A percentile compares a stretch with the other conserved stretches of the same genome.
phyloP scores from a whole-genome alignment of 2,329 filamentous ascomycete genomes.

The Neofusicoccum cordaticola region DNA sequence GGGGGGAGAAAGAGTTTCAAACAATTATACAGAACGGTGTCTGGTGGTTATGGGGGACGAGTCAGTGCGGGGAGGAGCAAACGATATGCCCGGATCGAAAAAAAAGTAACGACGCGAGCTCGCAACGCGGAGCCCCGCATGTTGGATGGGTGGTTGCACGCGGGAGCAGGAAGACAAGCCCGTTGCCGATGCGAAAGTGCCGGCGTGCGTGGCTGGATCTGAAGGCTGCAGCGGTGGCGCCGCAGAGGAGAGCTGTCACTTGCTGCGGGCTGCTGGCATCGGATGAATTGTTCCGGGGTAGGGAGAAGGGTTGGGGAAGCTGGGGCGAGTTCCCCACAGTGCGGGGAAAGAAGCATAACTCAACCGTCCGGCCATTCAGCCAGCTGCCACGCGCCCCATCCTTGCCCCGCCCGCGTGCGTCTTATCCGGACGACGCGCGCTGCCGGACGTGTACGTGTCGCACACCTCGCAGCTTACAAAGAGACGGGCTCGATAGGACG shows the following conservation, averaged over 20 bases:
- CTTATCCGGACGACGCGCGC: neutral
- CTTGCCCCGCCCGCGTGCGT: neutral
- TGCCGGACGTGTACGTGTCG: no score
- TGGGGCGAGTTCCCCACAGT: neutral
- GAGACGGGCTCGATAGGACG: neutral
- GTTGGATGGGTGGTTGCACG: neutral
- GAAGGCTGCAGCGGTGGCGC: neutral
- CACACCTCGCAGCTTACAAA: neutral
- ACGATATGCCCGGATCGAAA: neutral
- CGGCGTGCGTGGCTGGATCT: neutral
- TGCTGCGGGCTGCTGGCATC: neutral
- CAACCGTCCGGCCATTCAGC: neutral
- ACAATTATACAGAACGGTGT: neutral
- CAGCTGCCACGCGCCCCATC: neutral
- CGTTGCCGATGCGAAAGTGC: slow-evolving; percentile 3
- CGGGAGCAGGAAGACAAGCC: neutral
- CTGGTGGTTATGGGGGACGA: neutral
- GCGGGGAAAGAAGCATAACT: slow-evolving; percentile 1
- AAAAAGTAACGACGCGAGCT: neutral
- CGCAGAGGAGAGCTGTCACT: neutral
- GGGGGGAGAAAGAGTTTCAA: no score
- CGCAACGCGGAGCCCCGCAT: neutral
- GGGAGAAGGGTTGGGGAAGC: neutral
- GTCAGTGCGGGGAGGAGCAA: neutral
- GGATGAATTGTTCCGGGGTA: neutral